Base-by-base conservation (phyloP, 805 yeast species). In the Suhomyces kilbournensis region DNA sequence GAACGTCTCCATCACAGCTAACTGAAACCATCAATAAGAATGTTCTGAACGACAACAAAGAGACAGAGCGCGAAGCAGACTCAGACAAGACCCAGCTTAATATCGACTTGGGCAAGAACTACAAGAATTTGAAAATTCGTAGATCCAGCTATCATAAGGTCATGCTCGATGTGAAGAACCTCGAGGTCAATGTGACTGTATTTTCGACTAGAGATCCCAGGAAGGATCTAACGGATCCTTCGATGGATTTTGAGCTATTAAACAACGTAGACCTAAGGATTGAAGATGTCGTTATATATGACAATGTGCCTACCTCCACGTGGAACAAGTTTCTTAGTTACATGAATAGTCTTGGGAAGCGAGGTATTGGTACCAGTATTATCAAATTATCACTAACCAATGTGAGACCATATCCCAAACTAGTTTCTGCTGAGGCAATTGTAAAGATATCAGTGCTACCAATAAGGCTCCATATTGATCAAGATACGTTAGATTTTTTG, bases 401-500 rank as follows among this genome's bases (percentile, higher is more conserved):
- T 39, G 79, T 88, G 1, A 72, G 90, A 51, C 96, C 96, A 0
- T 79, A 83, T 10, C 71, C 82, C 0, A 64, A 70, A 8, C 61
- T 90, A 32, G 84, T 85, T n/a, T 86, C 89, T 1, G 75, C 88
- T 0, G 98, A 92, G 61, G 64, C 85, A 19, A 70, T 81, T 1
- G 54, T 90, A 45, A 70, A 75, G 23, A 72, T 84, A 1, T 63
- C 75, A 4, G 69, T 90, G 0, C 71, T 88, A 17, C 99, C 99
- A 0, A 62, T 94, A 44, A 74, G 97, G 48, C 67, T 94, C 14
- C 90, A 90, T 64, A 83, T 94, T 44, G 98, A 94, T 67, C 99
- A 94, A 66, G 98, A 93, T 62, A 89, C 97, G 0, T 73, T 91
- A 17, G 97, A 91, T 51, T 92, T 93, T 58, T 59, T 91, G 30